phyloP scores from a whole-genome alignment of 805 yeast genomes.

The Lipomyces spencermartinsiae region DNA sequence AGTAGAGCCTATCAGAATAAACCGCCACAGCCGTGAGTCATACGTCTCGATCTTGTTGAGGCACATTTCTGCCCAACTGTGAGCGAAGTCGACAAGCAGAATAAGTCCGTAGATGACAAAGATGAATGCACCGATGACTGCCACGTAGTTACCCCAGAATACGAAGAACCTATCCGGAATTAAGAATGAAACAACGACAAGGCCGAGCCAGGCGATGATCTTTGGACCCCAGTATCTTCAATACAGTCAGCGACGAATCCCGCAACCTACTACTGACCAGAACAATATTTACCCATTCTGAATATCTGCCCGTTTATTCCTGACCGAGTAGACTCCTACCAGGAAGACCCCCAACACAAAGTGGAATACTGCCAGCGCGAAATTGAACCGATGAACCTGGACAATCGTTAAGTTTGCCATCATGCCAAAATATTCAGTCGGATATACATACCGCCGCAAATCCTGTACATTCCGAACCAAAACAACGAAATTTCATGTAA shows the following conservation, averaged over 20 bases:
- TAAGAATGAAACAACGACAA: conserved; percentile 68
- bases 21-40: conserved; percentile 76
- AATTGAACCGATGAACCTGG: conserved; percentile 72
- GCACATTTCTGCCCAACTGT: conserved; percentile 98
- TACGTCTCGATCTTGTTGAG: conserved; percentile 87
- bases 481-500: conserved; percentile 71
- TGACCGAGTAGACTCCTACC: conserved; percentile 75
- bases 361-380: conserved; percentile 84
- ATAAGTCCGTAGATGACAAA: conserved; percentile 91
- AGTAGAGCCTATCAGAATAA: conserved; percentile 84
- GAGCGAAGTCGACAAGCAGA: conserved; percentile 93
- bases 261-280: neutral
- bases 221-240: conserved; percentile 76
- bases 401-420: neutral
- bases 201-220: conserved; percentile 61
- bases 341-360: conserved; percentile 69
- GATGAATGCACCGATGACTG: conserved; percentile 80
- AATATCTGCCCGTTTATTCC: conserved; percentile 76
- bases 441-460: conserved; percentile 74
- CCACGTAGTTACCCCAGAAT: conserved; percentile 88
- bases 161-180: conserved; percentile 88
- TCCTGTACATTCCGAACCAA: conserved; percentile 85
- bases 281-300: conserved; percentile 68
- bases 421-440: neutral
- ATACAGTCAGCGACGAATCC: neutral